Evolutionary conservation across 139 green algal species (phyloP), one percentile per base, ranked within the genome.

Genomic region (Pseudopediastrum boryanum): DNA sequence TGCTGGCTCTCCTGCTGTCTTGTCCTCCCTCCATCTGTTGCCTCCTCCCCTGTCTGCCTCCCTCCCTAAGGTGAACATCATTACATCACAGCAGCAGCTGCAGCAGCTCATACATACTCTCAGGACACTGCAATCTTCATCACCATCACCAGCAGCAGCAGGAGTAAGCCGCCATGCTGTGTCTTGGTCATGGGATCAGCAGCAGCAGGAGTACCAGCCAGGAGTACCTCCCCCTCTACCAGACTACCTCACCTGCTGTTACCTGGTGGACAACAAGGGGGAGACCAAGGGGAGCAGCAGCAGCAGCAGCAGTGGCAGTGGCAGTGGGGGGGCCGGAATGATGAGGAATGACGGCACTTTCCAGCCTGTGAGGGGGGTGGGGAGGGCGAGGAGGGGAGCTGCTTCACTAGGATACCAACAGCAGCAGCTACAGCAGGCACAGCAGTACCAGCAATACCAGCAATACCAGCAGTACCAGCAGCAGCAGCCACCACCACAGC

Each of bases 101-200:
- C 69, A 76, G 69, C 69, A 76, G 69, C 29, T 76, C 35, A 23
- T 76, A 31, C 23, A 33, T 4, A n/a, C n/a, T n/a, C n/a, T n/a
- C n/a, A n/a, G n/a, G n/a, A n/a, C n/a, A n/a, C n/a, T n/a, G n/a
- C n/a, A n/a, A n/a, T n/a, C n/a, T n/a, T n/a, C n/a, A n/a, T n/a
- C n/a, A n/a, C n/a, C 41, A 46, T 33, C 69, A 65, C 50, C 69
- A 65, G 29, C 46, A 64, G 41, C 69, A 76, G 23, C 51, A 76
- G 69, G 69, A 64, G 46, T 31, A 35, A 13, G 2, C 4, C 1
- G 5, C 2, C 10, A 19, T 6, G 38, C 10, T 72, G 58, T 66
- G 58, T 65, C 44, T 31, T 76, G 69, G 69, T 46, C 35, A 10
- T 76, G 69, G 69, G 50, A 48, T 6, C n/a, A n/a, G n/a, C 69